Base-by-base conservation (phyloP, 75 land plant genomes). In the Isoetes taiwanensis region DNA sequence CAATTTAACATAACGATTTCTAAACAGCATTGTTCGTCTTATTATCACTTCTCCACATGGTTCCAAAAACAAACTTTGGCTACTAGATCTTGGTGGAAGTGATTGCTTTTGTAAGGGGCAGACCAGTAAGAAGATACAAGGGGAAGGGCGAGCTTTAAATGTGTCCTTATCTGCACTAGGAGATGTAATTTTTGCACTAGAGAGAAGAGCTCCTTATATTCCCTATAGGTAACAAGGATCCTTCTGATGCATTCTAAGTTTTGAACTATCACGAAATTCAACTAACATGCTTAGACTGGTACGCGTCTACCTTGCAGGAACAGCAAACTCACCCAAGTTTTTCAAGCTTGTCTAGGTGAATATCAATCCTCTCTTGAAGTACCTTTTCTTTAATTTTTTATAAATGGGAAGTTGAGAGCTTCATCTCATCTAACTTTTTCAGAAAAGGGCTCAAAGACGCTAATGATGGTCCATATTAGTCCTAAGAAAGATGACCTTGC, bases 31-130 rank as follows among this genome's bases (percentile, higher is more conserved):
- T 57, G 69, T 72, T 24, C 65, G 87, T 39, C 62, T 84, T 52
- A 33, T 66, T 8, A 66, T 78, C 26, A 56, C 64, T 61, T 69
- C 66, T 38, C 41, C 33, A 28, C 46, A 54, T 58, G 67, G 63
- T 30, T 30, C 59, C 14, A 32, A 16, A 5, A 86, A 72, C 69
- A 89, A 89, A 59, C 52, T 89, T 5, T 89, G 96, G 96, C 70
- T 89, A 78, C 68, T 85, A 24, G 96, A 89, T 73, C 86, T 89
- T 28, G 96, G 96, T 43, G 91, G 96, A 34, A n/a, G n/a, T n/a
- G n/a, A n/a, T n/a, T n/a, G n/a, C n/a, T n/a, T n/a, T n/a, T n/a
- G n/a, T n/a, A n/a, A n/a, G n/a, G n/a, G n/a, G n/a, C n/a, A n/a
- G n/a, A n/a, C n/a, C n/a, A n/a, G n/a, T n/a, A n/a, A n/a, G n/a